phyloP scores from a whole-genome alignment of 768 basidiomycete genomes.

The Leucogyrophana mollusca region DNA sequence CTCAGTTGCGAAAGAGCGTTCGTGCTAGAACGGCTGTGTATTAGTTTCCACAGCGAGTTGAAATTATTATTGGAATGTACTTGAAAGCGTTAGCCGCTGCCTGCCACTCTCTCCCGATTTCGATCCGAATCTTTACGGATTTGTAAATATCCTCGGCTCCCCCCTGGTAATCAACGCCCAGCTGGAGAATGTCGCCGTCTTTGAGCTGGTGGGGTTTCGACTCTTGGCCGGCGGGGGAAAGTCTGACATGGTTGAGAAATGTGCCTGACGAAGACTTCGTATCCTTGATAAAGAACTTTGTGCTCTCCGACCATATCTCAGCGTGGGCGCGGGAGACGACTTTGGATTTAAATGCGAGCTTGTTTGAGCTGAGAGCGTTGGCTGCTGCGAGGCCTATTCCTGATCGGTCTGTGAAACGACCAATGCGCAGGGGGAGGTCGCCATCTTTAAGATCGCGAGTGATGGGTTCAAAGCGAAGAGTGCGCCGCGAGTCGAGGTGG shows the following conservation, averaged over 20 bases:
- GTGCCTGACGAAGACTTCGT: slow-evolving; percentile 91
- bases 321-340: slow-evolving; percentile 94
- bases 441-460: slow-evolving; percentile 75
- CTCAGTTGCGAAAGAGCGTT: slow-evolving; percentile 81
- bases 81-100: slow-evolving; percentile 90
- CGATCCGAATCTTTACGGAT: slow-evolving; percentile 93
- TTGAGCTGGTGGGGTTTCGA: slow-evolving; percentile 75
- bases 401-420: slow-evolving; percentile 89
- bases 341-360: slow-evolving; percentile 93
- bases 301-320: slow-evolving; percentile 81
- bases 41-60: neutral
- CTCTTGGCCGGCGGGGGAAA: slow-evolving; percentile 83
- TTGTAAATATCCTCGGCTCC: slow-evolving; percentile 97
- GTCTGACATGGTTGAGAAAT: slow-evolving; percentile 90
- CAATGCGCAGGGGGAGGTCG: slow-evolving; percentile 77
- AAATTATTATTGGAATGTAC: slow-evolving; percentile 6
- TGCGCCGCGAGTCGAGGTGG: slow-evolving; percentile 87
- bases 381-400: slow-evolving; percentile 64
- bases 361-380: slow-evolving; percentile 70
- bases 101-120: slow-evolving; percentile 92
- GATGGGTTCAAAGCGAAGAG: slow-evolving; percentile 91
- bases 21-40: slow-evolving; percentile 42
- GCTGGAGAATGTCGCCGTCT: slow-evolving; percentile 92
- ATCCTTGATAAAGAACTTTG: slow-evolving; percentile 84
- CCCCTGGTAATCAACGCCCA: slow-evolving; percentile 97